Conservation (phyloP, 345 rosid genomes). For the Noccaea caerulescens region DNA sequence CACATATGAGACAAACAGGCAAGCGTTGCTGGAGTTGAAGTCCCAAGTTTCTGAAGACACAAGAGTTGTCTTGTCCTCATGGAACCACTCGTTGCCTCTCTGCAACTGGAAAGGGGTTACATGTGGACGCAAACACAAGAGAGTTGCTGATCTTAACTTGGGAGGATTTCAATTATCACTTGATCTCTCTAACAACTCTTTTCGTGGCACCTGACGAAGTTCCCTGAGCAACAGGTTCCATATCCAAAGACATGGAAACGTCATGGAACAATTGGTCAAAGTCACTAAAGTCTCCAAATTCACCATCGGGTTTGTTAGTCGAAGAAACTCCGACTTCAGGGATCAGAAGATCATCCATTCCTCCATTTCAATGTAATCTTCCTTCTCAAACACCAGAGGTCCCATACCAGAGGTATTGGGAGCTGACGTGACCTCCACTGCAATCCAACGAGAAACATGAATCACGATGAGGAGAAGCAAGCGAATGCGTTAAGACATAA, state of each 20-base stretch:
- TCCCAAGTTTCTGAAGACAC: no score
- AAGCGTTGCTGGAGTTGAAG: no score
- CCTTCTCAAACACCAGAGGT: conserved; percentile 38
- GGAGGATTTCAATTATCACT: no score
- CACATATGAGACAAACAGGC: no score
- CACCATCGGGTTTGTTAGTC: conserved; percentile 27
- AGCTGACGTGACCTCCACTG: conserved; percentile 69
- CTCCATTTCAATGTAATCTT: conserved; percentile 92
- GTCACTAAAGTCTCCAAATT: conserved; percentile 26
- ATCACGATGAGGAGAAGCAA: background rate
- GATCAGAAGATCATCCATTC: conserved; percentile 75
- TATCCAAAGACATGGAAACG: conserved; percentile 39
- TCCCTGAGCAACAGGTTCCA: conserved; percentile 33
- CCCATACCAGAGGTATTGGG: conserved; percentile 23
- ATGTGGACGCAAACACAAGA: no score
- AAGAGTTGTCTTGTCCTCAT: no score
- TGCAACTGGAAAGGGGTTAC: no score
- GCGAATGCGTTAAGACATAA: background rate
- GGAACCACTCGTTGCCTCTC: no score
- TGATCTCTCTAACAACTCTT: no score
- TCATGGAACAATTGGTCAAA: conserved; percentile 43
- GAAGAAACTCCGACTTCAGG: conserved; percentile 45
- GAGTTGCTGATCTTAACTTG: no score
- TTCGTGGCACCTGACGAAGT: background rate
- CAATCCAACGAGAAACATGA: conserved; percentile 17